These are phyloP conservation scores for Panus rudis DNA, from an alignment of 768 basidiomycete species.

Conservation along the genomic window DNA sequence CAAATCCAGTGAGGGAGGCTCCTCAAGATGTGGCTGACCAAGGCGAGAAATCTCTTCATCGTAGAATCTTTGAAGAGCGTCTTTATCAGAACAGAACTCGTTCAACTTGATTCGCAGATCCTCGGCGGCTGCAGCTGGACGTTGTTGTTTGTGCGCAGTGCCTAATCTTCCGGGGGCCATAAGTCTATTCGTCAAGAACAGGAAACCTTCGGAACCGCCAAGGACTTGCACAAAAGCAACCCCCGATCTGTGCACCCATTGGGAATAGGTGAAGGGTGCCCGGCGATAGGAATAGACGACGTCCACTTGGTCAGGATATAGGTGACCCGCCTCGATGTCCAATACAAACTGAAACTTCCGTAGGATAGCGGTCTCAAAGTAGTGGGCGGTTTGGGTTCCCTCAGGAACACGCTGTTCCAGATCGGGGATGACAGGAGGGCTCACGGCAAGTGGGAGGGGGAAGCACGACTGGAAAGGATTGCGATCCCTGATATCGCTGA, in stretches of 20 bases:
- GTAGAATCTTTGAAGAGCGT: conserved; percentile 57
- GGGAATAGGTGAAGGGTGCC: conserved; percentile 69
- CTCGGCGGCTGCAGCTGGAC: conserved; percentile 53
- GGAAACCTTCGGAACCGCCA: conserved; percentile 70
- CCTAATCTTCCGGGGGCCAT: conserved; percentile 68
- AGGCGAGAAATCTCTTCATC: conserved; percentile 58
- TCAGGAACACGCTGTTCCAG: conserved; percentile 63
- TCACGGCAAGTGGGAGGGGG: conserved; percentile 69
- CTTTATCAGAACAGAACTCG: conserved; percentile 57
- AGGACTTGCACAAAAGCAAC: conserved; percentile 87
- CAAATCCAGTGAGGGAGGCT: conserved; percentile 47
- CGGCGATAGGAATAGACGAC: conserved; percentile 88
- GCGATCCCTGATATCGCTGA: conserved; percentile 75
- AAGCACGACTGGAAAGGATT: conserved; percentile 92
- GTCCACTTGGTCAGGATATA: conserved; percentile 78
- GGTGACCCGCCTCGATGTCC: conserved; percentile 69
- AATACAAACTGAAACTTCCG: conserved; percentile 75
- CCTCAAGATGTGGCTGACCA: conserved; percentile 29
- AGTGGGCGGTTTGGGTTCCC: conserved; percentile 56
- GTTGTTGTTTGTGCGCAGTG: conserved; percentile 42
- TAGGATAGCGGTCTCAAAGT: conserved; percentile 77
- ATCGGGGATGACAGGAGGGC: conserved; percentile 66
- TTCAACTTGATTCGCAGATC: conserved; percentile 53
- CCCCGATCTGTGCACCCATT: conserved; percentile 89
- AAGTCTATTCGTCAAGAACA: conserved; percentile 85